Percentiles rank a stretch among this genome's conserved stretches.
Conservation (phyloP, 352 stramenopile species). For the Globisporangium iwayamae region DNA sequence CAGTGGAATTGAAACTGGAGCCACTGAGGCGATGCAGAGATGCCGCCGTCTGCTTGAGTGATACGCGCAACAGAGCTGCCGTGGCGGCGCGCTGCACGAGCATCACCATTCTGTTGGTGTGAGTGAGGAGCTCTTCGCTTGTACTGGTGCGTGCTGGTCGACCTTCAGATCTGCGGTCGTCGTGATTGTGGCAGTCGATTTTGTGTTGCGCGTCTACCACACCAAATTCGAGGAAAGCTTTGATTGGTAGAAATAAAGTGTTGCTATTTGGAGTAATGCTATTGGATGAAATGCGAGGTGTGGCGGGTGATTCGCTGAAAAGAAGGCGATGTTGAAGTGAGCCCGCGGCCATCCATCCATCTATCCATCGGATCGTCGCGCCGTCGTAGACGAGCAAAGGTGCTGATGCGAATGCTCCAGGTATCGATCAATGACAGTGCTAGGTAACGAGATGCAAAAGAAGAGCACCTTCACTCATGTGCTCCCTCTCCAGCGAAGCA, state of each 20-base stretch:
- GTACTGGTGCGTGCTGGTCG: not conserved
- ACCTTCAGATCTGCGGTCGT: not conserved
- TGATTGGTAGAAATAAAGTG: slow-evolving; percentile 1
- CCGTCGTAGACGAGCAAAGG: not conserved
- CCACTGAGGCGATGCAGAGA: not conserved
- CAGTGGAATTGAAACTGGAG: not conserved
- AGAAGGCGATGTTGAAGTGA: slow-evolving; percentile 3
- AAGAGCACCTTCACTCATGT: not conserved
- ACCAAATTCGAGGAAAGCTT: not conserved
- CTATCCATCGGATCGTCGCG: not conserved
- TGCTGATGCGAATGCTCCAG: not conserved
- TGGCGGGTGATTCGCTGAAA: slow-evolving; percentile 7
- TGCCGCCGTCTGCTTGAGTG: not conserved
- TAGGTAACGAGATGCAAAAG: not conserved
- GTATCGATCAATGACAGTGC: not conserved
- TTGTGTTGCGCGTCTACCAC: slow-evolving; percentile 4
- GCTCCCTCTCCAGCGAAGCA: not conserved
- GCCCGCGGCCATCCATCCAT: slow-evolving; percentile 1
- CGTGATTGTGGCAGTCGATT: not conserved
- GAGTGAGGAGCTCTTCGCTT: not conserved
- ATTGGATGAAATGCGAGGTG: not conserved
- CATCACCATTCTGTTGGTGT: slow-evolving; percentile 4
- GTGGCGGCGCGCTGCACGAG: slow-evolving; percentile 5
- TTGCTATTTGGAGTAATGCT: not conserved
- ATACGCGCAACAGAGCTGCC: not conserved